Conservation (phyloP, 2,329 filamentous ascomycete genomes). For the Claviceps lovelessii region DNA sequence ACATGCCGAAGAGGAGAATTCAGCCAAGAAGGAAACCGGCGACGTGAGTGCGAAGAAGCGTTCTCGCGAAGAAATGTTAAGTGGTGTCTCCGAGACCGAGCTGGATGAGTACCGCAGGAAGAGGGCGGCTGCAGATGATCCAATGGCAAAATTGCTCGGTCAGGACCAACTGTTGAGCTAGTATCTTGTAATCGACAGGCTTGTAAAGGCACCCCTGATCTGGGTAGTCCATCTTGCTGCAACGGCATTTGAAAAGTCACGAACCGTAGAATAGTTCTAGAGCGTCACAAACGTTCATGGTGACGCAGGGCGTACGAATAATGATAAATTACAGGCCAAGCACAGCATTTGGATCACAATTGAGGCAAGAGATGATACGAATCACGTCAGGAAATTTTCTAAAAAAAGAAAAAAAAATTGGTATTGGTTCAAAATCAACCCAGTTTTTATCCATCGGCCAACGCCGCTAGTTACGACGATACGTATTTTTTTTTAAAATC, state of each 20-base stretch:
- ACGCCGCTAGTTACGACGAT: slow-evolving; percentile 38
- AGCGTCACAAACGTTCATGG: background rate
- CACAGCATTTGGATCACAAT: background rate
- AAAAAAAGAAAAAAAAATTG: slow-evolving; percentile 6
- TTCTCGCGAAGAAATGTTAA: slow-evolving; percentile 63
- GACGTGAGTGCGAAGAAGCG: slow-evolving; percentile 45
- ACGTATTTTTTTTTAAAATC: slow-evolving; percentile 20
- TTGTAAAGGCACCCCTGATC: background rate
- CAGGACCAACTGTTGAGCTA: slow-evolving; percentile 48
- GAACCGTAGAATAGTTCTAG: background rate
- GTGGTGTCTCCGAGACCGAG: slow-evolving; percentile 66
- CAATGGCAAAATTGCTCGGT: slow-evolving; percentile 70
- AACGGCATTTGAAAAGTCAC: background rate
- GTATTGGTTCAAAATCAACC: slow-evolving; percentile 24
- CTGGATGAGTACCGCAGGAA: slow-evolving; percentile 75
- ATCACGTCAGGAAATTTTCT: background rate
- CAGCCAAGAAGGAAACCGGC: slow-evolving; percentile 19
- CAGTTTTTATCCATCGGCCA: slow-evolving; percentile 32
- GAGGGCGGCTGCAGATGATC: slow-evolving; percentile 59
- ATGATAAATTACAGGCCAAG: background rate
- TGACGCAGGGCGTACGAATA: background rate
- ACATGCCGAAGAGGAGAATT: slow-evolving; percentile 12
- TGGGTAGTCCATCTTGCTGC: no score
- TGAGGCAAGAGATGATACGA: background rate
- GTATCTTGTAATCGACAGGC: background rate